A percentile compares a stretch with the other conserved stretches of the same genome.
Conservation (phyloP, 768 basidiomycete species). For the Pulveroboletus sp. region DNA sequence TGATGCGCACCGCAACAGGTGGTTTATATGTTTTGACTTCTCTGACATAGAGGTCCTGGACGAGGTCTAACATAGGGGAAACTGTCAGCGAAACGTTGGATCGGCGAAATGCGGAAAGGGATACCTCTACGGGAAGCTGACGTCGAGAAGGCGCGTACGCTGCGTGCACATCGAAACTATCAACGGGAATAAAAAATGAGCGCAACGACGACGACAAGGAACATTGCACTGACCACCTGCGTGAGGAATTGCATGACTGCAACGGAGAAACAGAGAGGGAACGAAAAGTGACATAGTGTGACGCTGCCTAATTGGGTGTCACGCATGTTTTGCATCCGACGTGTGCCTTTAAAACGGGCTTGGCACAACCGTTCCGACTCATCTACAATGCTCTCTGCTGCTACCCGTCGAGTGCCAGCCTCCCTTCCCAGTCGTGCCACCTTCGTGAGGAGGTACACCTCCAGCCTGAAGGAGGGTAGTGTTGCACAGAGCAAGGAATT, state of each 20-base stretch:
- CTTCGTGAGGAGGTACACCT: constrained; percentile 31
- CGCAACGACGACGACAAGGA: background rate
- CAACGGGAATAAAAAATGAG: constrained; percentile 6
- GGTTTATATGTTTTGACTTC: constrained; percentile 91
- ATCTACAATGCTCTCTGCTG: constrained; percentile 22
- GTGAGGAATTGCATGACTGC: constrained; percentile 56
- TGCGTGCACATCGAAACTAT: constrained; percentile 43
- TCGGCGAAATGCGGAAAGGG: constrained; percentile 27
- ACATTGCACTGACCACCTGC: constrained; percentile 37
- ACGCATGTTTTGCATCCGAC: no score
- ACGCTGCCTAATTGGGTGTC: constrained; percentile 22
- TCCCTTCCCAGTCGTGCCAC: constrained; percentile 33
- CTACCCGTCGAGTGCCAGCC: constrained; percentile 39
- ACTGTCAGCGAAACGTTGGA: constrained; percentile 2
- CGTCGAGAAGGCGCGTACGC: constrained; percentile 56
- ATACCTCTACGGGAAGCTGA: constrained; percentile 62
- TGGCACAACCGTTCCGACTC: background rate
- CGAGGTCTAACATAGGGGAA: constrained; percentile 55
- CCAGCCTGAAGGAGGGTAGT: constrained; percentile 47
- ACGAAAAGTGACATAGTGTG: constrained; percentile 38
- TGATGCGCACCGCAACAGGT: constrained; percentile 54
- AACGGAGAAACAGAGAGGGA: constrained; percentile 35
- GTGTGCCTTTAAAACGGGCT: no score
- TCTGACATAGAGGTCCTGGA: constrained; percentile 88
- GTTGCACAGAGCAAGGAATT: constrained; percentile 62